These are phyloP conservation scores for Diaporthe sp. DNA, from an alignment of 2,329 filamentous ascomycete species.

Conservation along the genomic window DNA sequence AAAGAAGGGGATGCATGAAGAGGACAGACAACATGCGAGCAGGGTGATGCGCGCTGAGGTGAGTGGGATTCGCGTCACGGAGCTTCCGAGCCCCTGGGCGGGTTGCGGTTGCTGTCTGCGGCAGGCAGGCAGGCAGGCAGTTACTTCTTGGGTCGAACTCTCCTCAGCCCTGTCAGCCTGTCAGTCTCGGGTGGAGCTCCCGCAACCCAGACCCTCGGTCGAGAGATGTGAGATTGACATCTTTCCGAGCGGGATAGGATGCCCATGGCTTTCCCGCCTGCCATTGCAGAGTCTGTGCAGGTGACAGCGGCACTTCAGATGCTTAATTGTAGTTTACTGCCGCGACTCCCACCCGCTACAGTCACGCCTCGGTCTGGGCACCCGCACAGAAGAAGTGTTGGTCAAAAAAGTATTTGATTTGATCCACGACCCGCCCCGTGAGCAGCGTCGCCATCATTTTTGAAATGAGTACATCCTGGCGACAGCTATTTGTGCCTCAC, in stretches of 20 bases:
- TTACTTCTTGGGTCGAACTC: neutral
- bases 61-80: conserved; percentile 16
- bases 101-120: neutral
- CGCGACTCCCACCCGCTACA: neutral
- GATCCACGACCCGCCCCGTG: conserved; percentile 20
- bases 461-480: neutral
- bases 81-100: neutral
- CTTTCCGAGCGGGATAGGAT: neutral
- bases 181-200: conserved; percentile 14
- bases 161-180: conserved; percentile 19
- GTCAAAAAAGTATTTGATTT: neutral
- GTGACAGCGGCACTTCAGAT: conserved; percentile 8
- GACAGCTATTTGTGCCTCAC: conserved; percentile 19
- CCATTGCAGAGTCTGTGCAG: conserved; percentile 28
- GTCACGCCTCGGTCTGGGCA: neutral
- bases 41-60: neutral
- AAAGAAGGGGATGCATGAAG: neutral
- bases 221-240: conserved; percentile 4
- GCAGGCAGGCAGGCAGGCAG: conserved; percentile 1
- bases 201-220: conserved; percentile 12
- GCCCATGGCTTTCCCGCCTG: conserved; percentile 9
- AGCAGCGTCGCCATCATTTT: neutral
- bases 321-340: conserved; percentile 2
- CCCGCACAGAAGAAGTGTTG: neutral
- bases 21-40: neutral